These are phyloP conservation scores for Fusarium chuoi DNA, from an alignment of 2,329 filamentous ascomycete genomes.

Conservation along the genomic window DNA sequence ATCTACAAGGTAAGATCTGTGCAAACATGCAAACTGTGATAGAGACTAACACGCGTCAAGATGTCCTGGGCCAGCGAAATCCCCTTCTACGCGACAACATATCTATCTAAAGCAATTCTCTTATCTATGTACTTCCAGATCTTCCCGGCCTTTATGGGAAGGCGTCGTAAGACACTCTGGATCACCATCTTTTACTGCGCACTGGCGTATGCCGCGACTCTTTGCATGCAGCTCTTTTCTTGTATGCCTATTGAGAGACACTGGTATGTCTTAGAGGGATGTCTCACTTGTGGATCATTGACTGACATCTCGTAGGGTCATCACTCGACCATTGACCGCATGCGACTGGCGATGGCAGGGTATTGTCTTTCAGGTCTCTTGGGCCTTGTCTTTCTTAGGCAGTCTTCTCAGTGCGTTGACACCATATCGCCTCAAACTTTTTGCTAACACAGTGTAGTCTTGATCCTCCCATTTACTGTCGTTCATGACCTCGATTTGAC, in stretches of 20 bases:
- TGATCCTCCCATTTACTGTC: constrained; percentile 21
- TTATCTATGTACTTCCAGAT: constrained; percentile 23
- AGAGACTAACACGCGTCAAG: neutral
- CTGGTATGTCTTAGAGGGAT: constrained; percentile 7
- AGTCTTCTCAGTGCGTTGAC: constrained; percentile 20
- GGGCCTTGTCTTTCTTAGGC: constrained; percentile 27
- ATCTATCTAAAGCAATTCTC: constrained; percentile 25
- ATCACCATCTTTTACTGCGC: constrained; percentile 7
- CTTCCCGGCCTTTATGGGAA: constrained; percentile 23
- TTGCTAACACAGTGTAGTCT: constrained; percentile 2
- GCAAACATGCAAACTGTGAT: rapidly evolving
- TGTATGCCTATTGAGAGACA: constrained; percentile 29
- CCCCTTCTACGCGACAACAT: constrained; percentile 26
- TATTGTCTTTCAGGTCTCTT: constrained; percentile 22
- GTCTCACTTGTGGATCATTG: neutral
- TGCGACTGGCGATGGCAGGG: constrained; percentile 25
- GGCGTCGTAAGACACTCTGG: constrained; percentile 21
- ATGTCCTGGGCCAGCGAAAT: constrained; percentile 34
- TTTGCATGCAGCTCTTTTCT: constrained; percentile 27
- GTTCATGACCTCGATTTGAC: constrained; percentile 22
- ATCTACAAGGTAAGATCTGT: constrained; percentile 19
- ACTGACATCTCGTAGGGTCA: constrained; percentile 6
- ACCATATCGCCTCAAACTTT: rapidly evolving
- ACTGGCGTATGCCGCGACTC: constrained; percentile 4
- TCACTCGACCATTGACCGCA: constrained; percentile 4